phyloP scores from a whole-genome alignment of 2,329 filamentous ascomycete species.

The Calonectria fujianensis region DNA sequence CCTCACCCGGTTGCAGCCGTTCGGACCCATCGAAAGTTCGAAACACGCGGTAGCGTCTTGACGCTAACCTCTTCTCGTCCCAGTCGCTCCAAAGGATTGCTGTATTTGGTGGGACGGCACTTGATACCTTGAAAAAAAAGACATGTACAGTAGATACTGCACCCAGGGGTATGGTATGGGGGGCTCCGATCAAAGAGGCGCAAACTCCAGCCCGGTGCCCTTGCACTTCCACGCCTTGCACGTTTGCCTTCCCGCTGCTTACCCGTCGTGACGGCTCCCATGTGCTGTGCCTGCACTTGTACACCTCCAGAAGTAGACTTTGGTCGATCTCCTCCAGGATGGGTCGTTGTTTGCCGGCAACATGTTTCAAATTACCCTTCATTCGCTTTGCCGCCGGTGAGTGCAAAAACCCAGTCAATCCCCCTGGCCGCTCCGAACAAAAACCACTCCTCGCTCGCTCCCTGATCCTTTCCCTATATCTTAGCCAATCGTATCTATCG shows the following conservation, averaged over 20 bases:
- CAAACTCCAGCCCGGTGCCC: slow-evolving; percentile 38
- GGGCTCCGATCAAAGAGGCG: slow-evolving; percentile 42
- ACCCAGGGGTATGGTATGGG: slow-evolving; percentile 38
- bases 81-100: slow-evolving; percentile 41
- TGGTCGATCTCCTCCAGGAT: slow-evolving; percentile 17
- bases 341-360: slow-evolving; percentile 35
- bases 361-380: slow-evolving; percentile 34
- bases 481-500: slow-evolving; percentile 39
- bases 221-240: slow-evolving; percentile 6
- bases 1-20: slow-evolving; percentile 47
- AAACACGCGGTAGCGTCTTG: slow-evolving; percentile 52
- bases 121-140: slow-evolving; percentile 35
- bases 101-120: slow-evolving; percentile 43
- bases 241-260: slow-evolving; percentile 4
- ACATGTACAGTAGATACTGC: slow-evolving; percentile 37
- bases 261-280: slow-evolving; percentile 27
- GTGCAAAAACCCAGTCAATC: slow-evolving; percentile 40
- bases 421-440: slow-evolving; percentile 12
- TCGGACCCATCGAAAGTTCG: slow-evolving; percentile 46
- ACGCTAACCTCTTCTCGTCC: slow-evolving; percentile 41
- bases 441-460: slow-evolving; percentile 34
- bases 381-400: slow-evolving; percentile 30
- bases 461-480: slow-evolving; percentile 36
- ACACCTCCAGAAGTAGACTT: slow-evolving; percentile 16
- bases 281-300: slow-evolving; percentile 11